Conservation (phyloP, 2,329 filamentous ascomycete genomes). For the Cordyceps farinosa region DNA sequence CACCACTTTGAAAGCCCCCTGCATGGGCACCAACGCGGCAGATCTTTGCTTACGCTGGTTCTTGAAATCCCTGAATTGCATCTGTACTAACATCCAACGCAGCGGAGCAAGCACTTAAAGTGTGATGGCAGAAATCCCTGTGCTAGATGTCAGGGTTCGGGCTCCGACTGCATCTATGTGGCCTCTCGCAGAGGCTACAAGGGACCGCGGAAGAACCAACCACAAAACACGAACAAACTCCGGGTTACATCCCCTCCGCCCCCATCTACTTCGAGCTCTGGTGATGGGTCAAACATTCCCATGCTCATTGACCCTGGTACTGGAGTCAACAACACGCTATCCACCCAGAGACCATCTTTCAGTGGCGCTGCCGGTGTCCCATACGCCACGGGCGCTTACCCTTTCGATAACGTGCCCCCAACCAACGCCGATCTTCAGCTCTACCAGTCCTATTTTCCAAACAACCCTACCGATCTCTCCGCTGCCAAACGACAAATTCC, state of each 20-base stretch:
- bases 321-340: constrained; percentile 12
- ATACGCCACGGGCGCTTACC: constrained; percentile 9
- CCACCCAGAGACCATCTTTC: constrained; percentile 18
- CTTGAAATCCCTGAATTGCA: not conserved
- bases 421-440: constrained; percentile 33
- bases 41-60: not conserved
- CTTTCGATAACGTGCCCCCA: constrained; percentile 18
- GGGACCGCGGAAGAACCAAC: constrained; percentile 43
- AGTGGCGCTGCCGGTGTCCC: constrained; percentile 26
- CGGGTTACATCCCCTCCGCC: constrained; percentile 42
- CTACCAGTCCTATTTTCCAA: constrained; percentile 31
- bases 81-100: constrained; percentile 12
- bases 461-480: constrained; percentile 32
- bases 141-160: constrained; percentile 58
- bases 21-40: not conserved
- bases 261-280: constrained; percentile 12
- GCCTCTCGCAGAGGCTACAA: constrained; percentile 74
- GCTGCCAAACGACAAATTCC: constrained; percentile 11
- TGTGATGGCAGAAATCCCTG: constrained; percentile 71
- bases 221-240: constrained; percentile 47
- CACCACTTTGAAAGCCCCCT: not conserved
- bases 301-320: constrained; percentile 27
- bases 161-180: constrained; percentile 65
- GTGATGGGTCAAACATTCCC: constrained; percentile 36
- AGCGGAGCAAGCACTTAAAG: constrained; percentile 68